Evolutionary conservation across 345 rosid species (phyloP).

Genomic region (Aquilaria yunnanensis): DNA sequence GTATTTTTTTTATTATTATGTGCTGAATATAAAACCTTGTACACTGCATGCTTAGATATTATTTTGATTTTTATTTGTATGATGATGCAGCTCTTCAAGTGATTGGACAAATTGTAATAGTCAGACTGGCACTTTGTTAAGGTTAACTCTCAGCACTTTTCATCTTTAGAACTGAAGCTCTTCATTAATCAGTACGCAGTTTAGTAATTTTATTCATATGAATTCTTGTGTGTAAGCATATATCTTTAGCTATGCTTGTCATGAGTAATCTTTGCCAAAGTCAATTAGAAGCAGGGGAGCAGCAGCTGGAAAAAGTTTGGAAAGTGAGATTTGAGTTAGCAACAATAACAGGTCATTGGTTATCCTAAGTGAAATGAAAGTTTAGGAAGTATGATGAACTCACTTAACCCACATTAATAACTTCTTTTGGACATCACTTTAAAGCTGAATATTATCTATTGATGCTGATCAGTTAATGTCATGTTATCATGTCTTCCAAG

Average conservation of each 20-base stretch:
- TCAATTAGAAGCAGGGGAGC: too few species aligned
- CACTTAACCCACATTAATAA: too few species aligned
- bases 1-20: neutral
- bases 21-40: neutral
- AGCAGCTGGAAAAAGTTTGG: too few species aligned
- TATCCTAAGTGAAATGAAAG: too few species aligned
- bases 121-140: constrained; percentile 28
- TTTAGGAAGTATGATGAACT: too few species aligned
- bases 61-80: constrained; percentile 10
- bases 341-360: too few species aligned
- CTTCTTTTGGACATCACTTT: too few species aligned
- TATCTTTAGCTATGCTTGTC: constrained; percentile 1
- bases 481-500: constrained; percentile 7
- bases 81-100: constrained; percentile 40
- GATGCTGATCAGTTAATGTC: neutral
- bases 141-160: constrained; percentile 27
- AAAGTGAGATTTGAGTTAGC: too few species aligned
- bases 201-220: too few species aligned
- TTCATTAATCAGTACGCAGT: constrained; percentile 1
- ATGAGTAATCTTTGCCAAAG: too few species aligned
- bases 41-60: neutral
- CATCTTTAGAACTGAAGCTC: too few species aligned
- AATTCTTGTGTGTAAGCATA: neutral
- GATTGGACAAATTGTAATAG: constrained; percentile 29
- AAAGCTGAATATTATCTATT: neutral